A percentile compares a stretch with the other conserved stretches of the same genome.
Evolutionary conservation across 176 grass and related monocot genomes (phyloP).

Genomic region (Musa schizocarpa): DNA sequence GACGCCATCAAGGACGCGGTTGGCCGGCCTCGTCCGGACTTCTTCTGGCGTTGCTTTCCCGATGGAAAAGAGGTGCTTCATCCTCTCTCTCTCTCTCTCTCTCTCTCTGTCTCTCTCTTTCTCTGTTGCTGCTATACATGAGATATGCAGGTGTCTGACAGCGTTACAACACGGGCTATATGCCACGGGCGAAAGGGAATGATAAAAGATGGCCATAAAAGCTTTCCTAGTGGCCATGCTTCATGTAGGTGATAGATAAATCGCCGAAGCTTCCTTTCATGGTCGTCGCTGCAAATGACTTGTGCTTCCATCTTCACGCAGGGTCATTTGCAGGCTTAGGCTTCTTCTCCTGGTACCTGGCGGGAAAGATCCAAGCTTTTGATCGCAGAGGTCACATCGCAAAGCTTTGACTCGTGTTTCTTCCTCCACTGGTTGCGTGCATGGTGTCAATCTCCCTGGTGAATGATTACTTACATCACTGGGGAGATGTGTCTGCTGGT

Average conservation of each 20-base stretch:
- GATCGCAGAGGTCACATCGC: constrained; percentile 2
- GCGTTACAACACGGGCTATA: constrained; percentile 57
- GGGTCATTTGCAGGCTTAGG: constrained; percentile 14
- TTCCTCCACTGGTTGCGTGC: constrained; percentile 3
- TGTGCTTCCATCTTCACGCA: not conserved
- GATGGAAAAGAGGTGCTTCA: constrained; percentile 68
- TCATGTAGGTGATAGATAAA: constrained; percentile 39
- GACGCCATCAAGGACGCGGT: constrained; percentile 94
- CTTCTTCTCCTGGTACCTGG: constrained; percentile 14
- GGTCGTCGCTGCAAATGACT: too few species aligned
- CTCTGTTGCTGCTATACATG: not conserved
- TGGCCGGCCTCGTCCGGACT: constrained; percentile 84
- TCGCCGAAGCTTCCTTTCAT: too few species aligned
- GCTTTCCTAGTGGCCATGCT: constrained; percentile 89
- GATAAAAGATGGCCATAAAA: constrained; percentile 91
- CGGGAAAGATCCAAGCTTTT: constrained; percentile 14
- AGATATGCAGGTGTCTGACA: constrained; percentile 58
- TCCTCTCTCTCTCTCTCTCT: not conserved
- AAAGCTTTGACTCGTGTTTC: constrained; percentile 13
- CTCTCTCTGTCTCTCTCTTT: not conserved
- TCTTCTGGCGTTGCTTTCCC: constrained; percentile 98
- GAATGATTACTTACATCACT: constrained; percentile 17
- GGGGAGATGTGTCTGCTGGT: constrained; percentile 9
- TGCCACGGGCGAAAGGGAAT: constrained; percentile 76
- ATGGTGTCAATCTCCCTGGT: constrained; percentile 10